phyloP scores from a whole-genome alignment of 2,329 filamentous ascomycete genomes.

The Parascedosporium putredinis region DNA sequence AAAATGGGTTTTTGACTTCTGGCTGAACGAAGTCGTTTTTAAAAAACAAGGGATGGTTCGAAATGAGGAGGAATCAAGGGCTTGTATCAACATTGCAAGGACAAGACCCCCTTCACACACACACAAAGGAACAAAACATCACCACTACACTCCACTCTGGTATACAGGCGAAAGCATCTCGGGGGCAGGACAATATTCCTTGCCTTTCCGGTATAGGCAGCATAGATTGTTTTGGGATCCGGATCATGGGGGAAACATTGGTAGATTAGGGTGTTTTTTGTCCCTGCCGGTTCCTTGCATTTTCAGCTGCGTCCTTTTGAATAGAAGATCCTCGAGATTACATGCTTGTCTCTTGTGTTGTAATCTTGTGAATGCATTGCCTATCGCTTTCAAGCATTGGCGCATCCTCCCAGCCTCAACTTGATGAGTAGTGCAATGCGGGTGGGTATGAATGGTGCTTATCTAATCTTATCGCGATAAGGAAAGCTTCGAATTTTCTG shows the following conservation, averaged over 20 bases:
- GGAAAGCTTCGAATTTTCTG: neutral
- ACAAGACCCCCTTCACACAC: constrained; percentile 1
- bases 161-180: neutral
- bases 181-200: neutral
- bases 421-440: neutral
- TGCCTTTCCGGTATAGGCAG: neutral
- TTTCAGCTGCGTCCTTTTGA: neutral
- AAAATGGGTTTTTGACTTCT: neutral
- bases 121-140: neutral
- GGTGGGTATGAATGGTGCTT: neutral
- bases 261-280: neutral
- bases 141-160: neutral
- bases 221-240: neutral
- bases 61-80: neutral
- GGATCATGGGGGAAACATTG: constrained; percentile 1
- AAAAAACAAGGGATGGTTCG: too few species aligned
- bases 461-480: constrained; percentile 9
- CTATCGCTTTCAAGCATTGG: neutral
- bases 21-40: neutral
- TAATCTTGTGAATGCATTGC: too few species aligned
- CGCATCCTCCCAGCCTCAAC: neutral
- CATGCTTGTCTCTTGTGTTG: neutral
- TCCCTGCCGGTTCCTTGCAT: neutral
- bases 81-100: neutral
- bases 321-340: neutral